A percentile compares a stretch with the other conserved stretches of the same genome.
Conservation (phyloP, 139 green algal genomes). For the Mychonastes homosphaera region DNA sequence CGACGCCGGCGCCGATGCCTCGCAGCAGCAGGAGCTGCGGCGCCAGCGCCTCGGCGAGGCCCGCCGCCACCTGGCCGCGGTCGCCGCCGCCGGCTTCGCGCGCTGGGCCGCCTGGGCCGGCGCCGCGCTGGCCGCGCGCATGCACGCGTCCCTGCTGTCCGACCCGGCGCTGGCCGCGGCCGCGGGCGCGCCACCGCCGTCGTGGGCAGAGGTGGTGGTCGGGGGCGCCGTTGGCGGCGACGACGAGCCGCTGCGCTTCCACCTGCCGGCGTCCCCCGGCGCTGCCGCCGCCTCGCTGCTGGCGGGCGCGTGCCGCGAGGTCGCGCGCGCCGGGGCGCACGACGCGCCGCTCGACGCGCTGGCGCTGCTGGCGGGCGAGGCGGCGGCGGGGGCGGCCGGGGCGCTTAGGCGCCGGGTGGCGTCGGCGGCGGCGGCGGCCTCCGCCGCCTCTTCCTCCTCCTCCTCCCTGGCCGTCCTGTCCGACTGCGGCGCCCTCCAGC, state of each 20-base stretch:
- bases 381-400: background rate
- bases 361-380: slow-evolving; percentile 7
- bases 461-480: slow-evolving; percentile 16
- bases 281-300: slow-evolving; percentile 15
- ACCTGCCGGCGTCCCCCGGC: slow-evolving; percentile 52
- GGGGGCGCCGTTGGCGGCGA: slow-evolving; percentile 9
- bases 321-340: slow-evolving; percentile 64
- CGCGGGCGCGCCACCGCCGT: slow-evolving; percentile 19
- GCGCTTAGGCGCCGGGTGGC: background rate
- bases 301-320: slow-evolving; percentile 11
- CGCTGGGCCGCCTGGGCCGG: slow-evolving; percentile 65
- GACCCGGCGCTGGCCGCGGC: slow-evolving; percentile 38
- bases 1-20: background rate
- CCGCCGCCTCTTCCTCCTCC: background rate
- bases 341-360: slow-evolving; percentile 20
- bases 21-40: slow-evolving; percentile 9
- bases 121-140: slow-evolving; percentile 20
- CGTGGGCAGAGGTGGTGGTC: slow-evolving; percentile 49
- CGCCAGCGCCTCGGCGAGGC: background rate
- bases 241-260: slow-evolving; percentile 52
- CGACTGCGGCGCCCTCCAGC: slow-evolving; percentile 84
- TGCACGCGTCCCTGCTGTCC: slow-evolving; percentile 22
- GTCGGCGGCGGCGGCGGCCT: background rate
- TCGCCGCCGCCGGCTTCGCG: slow-evolving; percentile 7
- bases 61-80: slow-evolving; percentile 11